These are phyloP conservation scores for Talaromyces liani DNA, from an alignment of 495 filamentous ascomycete species.

Conservation along the genomic window DNA sequence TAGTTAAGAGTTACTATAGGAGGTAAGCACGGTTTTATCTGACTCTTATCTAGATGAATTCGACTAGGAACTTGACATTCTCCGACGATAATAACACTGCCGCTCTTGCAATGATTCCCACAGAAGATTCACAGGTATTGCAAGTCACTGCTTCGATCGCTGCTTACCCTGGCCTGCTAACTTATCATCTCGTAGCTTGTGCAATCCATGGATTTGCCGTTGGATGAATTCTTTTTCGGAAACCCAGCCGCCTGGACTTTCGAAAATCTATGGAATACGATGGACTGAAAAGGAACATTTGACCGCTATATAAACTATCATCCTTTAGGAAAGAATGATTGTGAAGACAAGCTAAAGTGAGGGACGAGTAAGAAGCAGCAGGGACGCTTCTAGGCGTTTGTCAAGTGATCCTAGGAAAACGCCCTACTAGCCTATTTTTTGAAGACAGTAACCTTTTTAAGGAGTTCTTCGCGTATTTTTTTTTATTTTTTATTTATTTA, in stretches of 20 bases:
- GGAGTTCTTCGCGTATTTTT: neutral
- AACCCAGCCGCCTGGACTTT: conserved; percentile 21
- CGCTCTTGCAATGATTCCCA: neutral
- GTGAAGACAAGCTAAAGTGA: neutral
- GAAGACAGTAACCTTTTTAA: neutral
- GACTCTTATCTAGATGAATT: neutral
- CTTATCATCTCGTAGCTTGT: neutral
- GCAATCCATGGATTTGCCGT: neutral
- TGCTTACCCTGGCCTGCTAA: neutral
- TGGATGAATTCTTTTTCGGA: conserved; percentile 17
- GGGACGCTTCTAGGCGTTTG: neutral
- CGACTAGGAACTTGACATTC: neutral
- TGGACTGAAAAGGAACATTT: neutral
- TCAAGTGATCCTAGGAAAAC: neutral
- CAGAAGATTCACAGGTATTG: conserved; percentile 1
- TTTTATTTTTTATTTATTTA: too few species aligned
- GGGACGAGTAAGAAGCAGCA: neutral
- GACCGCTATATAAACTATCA: neutral
- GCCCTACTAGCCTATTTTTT: neutral
- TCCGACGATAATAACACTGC: neutral
- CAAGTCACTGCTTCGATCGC: neutral
- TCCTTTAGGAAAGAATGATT: neutral
- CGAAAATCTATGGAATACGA: conserved; percentile 12
- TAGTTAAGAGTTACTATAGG: neutral
- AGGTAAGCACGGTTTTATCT: neutral